Conservation (phyloP, 768 basidiomycete genomes). For the Ramaria sp. region DNA sequence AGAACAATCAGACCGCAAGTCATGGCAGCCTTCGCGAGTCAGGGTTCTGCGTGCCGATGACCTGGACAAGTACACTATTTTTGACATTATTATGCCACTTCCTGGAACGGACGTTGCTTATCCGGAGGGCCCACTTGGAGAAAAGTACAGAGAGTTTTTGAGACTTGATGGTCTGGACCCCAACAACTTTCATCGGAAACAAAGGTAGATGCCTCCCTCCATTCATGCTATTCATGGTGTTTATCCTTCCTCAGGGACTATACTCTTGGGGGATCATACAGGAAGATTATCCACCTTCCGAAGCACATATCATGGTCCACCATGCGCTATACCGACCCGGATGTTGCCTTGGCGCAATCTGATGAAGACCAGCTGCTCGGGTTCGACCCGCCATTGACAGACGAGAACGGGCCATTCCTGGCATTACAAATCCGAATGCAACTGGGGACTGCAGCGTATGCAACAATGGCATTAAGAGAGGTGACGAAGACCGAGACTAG, state of each 20-base stretch:
- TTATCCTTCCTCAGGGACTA: constrained; percentile 55
- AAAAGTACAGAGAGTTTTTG: constrained; percentile 75
- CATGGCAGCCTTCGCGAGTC: constrained; percentile 60
- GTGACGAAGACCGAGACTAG: constrained; percentile 94
- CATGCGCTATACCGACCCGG: constrained; percentile 85
- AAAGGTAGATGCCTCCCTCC: constrained; percentile 50
- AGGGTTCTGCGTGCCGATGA: constrained; percentile 73
- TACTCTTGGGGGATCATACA: constrained; percentile 85
- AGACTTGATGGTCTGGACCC: constrained; percentile 82
- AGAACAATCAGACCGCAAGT: constrained; percentile 24
- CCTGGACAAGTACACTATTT: constrained; percentile 72
- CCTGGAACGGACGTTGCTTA: constrained; percentile 92
- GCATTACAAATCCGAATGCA: constrained; percentile 78
- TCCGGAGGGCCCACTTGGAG: constrained; percentile 80
- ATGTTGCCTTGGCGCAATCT: constrained; percentile 83
- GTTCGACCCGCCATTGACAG: constrained; percentile 57
- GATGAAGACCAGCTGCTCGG: constrained; percentile 90
- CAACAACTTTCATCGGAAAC: constrained; percentile 79
- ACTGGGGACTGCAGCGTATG: constrained; percentile 90
- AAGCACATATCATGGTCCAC: constrained; percentile 72
- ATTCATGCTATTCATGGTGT: constrained; percentile 8
- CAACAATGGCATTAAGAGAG: constrained; percentile 95
- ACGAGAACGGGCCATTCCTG: constrained; percentile 69
- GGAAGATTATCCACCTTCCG: constrained; percentile 82
- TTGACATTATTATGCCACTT: constrained; percentile 95